A percentile compares a stretch with the other conserved stretches of the same genome.
phyloP scores from a whole-genome alignment of 73 alveolate species.

The Paramecium biaurelia region DNA sequence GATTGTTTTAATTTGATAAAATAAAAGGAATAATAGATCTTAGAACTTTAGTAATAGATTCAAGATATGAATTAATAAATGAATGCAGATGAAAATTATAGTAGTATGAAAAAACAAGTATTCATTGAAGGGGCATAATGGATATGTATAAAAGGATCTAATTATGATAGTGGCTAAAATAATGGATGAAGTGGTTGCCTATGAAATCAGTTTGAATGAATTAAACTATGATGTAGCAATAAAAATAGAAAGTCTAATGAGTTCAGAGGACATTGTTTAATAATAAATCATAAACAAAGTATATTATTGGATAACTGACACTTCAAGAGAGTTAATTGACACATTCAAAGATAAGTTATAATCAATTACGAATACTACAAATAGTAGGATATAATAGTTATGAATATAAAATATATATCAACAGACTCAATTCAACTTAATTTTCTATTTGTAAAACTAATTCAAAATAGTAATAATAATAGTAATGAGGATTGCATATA shows the following conservation, averaged over 20 bases:
- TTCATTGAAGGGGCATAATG: conserved; percentile 47
- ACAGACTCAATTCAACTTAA: not conserved
- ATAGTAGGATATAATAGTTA: conserved; percentile 25
- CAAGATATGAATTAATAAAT: not conserved
- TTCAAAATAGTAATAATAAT: not conserved
- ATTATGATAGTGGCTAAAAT: not conserved
- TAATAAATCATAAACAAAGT: conserved; percentile 35
- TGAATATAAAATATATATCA: not conserved
- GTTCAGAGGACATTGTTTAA: conserved; percentile 1
- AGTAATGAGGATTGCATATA: not conserved
- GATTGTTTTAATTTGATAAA: conserved; percentile 22
- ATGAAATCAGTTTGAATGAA: conserved; percentile 39
- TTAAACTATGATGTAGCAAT: conserved; percentile 1
- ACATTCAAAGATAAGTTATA: conserved; percentile 35
- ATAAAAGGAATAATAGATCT: not conserved
- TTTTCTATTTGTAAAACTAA: not conserved
- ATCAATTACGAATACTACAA: not conserved
- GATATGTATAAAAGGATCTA: not conserved
- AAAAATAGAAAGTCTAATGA: not conserved
- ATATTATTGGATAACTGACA: conserved; percentile 34
- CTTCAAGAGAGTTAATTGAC: not conserved
- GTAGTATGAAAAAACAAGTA: not conserved
- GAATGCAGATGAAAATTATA: not conserved
- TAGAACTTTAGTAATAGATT: not conserved
- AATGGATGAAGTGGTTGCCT: conserved; percentile 12